Evolutionary conservation across 192 early-diverging fungal genomes (phyloP).

Genomic region (Globomyces pollinis-pini): DNA sequence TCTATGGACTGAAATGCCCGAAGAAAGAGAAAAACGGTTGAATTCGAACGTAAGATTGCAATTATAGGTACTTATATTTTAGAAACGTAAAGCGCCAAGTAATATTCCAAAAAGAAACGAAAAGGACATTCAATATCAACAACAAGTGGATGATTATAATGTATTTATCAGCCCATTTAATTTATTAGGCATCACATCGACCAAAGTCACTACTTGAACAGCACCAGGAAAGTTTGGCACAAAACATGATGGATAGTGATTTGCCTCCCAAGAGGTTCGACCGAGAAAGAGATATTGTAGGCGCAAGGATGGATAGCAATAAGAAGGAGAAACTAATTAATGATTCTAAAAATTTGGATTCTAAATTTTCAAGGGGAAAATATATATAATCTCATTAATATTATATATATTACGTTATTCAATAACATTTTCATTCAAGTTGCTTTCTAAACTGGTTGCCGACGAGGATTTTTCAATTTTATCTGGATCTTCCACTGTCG

Average conservation of each 20-base stretch:
- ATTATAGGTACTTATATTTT: no score
- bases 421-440: no score
- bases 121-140: no score
- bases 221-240: background rate
- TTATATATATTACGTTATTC: no score
- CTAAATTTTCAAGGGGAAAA: conserved; percentile 7
- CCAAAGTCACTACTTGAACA: background rate
- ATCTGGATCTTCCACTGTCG: no score
- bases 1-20: conserved; percentile 3
- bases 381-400: no score
- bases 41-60: background rate
- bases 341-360: conserved; percentile 3
- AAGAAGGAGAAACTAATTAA: background rate
- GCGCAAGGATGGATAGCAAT: conserved; percentile 3
- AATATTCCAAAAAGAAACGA: background rate
- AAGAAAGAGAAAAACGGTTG: background rate
- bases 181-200: background rate
- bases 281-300: conserved; percentile 10
- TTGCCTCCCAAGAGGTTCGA: conserved; percentile 1
- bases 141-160: no score
- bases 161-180: no score
- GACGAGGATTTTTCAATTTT: no score
- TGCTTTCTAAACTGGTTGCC: no score
- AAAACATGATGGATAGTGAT: background rate
- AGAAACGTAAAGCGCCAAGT: background rate